phyloP scores from a whole-genome alignment of 495 filamentous ascomycete species.

The Aspergillus conjunctus region DNA sequence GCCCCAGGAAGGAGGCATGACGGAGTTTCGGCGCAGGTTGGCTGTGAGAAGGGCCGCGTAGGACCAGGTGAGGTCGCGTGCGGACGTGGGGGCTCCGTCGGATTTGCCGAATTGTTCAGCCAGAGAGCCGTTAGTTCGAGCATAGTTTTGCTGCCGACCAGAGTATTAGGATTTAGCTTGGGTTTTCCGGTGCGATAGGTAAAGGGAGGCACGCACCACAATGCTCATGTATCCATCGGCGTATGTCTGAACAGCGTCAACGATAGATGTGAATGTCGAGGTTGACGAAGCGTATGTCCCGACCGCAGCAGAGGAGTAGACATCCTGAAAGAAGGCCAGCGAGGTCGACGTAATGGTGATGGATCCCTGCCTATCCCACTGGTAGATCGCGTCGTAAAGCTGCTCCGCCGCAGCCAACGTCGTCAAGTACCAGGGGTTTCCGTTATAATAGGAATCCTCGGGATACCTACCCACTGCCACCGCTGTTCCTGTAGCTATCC shows the following conservation, averaged over 20 bases:
- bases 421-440: constrained; percentile 67
- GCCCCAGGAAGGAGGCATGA: constrained; percentile 57
- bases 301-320: constrained; percentile 49
- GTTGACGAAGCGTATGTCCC: constrained; percentile 49
- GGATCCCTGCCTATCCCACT: constrained; percentile 56
- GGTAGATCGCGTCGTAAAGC: constrained; percentile 64
- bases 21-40: constrained; percentile 48
- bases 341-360: constrained; percentile 55
- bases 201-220: constrained; percentile 33
- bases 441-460: constrained; percentile 69
- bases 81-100: constrained; percentile 54
- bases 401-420: constrained; percentile 66
- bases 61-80: constrained; percentile 55
- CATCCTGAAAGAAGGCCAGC: constrained; percentile 60
- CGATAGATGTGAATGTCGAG: constrained; percentile 51
- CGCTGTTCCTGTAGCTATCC: constrained; percentile 39
- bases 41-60: constrained; percentile 55
- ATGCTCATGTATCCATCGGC: constrained; percentile 64
- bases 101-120: constrained; percentile 61
- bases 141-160: constrained; percentile 38
- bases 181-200: not conserved
- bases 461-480: constrained; percentile 69
- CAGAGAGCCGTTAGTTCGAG: constrained; percentile 56
- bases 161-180: not conserved
- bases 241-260: constrained; percentile 58